phyloP scores from a whole-genome alignment of 805 yeast species.

The Candida ovalis region DNA sequence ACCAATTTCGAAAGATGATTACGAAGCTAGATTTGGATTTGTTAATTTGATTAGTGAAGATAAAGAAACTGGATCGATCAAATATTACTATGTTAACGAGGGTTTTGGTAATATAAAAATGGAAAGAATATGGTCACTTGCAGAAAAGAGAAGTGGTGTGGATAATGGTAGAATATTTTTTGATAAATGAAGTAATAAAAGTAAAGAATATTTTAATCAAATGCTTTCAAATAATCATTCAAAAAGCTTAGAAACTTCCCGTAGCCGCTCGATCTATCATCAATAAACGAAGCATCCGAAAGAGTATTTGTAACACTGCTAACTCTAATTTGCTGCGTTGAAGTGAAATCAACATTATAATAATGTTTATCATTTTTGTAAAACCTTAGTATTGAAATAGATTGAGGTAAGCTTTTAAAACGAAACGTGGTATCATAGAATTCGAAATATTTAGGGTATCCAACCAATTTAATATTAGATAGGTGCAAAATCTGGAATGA shows the following conservation, averaged over 20 bases:
- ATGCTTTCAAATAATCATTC: neutral
- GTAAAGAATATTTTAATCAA: neutral
- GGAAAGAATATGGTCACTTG: slow-evolving; percentile 85
- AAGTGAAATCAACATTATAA: neutral
- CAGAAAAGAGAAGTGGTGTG: slow-evolving; percentile 62
- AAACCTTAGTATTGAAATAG: neutral
- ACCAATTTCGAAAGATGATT: slow-evolving; percentile 22
- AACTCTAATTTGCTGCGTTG: neutral
- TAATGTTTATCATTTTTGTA: neutral
- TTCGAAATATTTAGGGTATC: neutral
- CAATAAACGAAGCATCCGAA: neutral
- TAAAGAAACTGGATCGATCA: slow-evolving; percentile 31
- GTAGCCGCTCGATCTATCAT: neutral
- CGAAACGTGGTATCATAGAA: neutral
- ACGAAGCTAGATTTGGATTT: slow-evolving; percentile 43
- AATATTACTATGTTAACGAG: slow-evolving; percentile 58
- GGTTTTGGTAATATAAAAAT: slow-evolving; percentile 77
- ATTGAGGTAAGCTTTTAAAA: neutral
- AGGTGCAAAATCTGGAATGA: neutral
- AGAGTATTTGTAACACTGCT: neutral
- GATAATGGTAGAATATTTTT: slow-evolving; percentile 58
- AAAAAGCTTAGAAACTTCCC: neutral
- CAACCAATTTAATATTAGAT: neutral
- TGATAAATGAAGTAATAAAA: neutral
- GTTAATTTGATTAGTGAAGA: slow-evolving; percentile 44